phyloP scores from a whole-genome alignment of 805 yeast species.

The Yamadazyma sp. region DNA sequence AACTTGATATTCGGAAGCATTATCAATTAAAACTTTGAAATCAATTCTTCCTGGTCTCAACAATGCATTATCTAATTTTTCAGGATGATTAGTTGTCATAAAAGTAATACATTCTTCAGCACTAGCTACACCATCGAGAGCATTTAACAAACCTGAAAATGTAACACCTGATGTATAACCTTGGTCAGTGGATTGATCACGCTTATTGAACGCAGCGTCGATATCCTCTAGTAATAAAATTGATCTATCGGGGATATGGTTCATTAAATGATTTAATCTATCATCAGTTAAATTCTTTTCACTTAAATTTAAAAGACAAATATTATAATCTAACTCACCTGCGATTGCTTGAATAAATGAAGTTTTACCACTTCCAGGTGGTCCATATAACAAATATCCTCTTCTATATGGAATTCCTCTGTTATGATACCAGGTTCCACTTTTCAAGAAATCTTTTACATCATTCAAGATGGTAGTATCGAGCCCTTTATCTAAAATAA shows the following conservation, averaged over 20 bases:
- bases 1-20: conserved; percentile 83
- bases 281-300: conserved; percentile 94
- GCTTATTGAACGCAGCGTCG: conserved; percentile 89
- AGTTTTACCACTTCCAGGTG: conserved; percentile 97
- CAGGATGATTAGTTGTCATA: conserved; percentile 99
- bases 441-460: conserved; percentile 71
- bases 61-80: conserved; percentile 86
- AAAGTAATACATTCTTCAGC: conserved; percentile 95
- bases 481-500: conserved; percentile 75
- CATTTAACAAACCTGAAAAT: conserved; percentile 89
- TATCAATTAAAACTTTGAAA: conserved; percentile 73
- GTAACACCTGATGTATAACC: conserved; percentile 90
- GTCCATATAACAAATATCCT: conserved; percentile 91
- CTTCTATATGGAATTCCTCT: conserved; percentile 98
- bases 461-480: conserved; percentile 65
- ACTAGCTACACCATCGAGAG: conserved; percentile 95
- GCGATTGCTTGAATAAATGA: conserved; percentile 95
- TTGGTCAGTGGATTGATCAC: conserved; percentile 71
- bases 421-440: conserved; percentile 89
- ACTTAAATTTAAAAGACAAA: conserved; percentile 86
- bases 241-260: conserved; percentile 89
- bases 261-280: conserved; percentile 90
- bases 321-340: conserved; percentile 92
- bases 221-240: conserved; percentile 85
- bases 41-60: conserved; percentile 95